Evolutionary conservation across 371 early-diverging fungal genomes (phyloP).

Genomic region (Synchytrium microbalum): DNA sequence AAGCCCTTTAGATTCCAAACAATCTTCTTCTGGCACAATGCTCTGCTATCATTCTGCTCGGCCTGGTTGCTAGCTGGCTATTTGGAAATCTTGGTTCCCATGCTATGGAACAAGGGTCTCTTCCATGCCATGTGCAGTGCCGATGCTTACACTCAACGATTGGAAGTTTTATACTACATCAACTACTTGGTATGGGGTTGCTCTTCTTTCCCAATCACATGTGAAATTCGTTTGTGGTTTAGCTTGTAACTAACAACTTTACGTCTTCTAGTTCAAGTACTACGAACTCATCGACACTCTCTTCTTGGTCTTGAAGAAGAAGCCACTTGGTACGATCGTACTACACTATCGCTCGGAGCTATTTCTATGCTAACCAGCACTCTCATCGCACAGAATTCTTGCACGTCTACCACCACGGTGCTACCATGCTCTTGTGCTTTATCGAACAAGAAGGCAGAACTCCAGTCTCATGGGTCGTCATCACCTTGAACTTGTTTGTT

Average conservation of each 20-base stretch:
- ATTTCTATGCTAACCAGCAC: not conserved
- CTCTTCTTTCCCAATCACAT: not conserved
- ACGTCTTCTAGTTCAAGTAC: conserved; percentile 38
- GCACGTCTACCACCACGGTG: conserved; percentile 87
- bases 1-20: not conserved
- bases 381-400: conserved; percentile 53
- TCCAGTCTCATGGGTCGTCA: conserved; percentile 77
- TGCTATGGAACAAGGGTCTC: not conserved
- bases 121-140: not conserved
- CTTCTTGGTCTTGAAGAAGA: conserved; percentile 64
- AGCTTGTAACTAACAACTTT: no score
- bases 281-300: conserved; percentile 73
- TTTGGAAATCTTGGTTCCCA: conserved; percentile 3
- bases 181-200: not conserved
- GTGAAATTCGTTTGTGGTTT: no score
- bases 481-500: conserved; percentile 76
- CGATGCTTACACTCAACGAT: not conserved
- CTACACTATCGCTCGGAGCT: not conserved
- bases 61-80: not conserved
- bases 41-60: not conserved
- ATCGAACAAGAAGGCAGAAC: conserved; percentile 71
- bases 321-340: conserved; percentile 37
- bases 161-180: not conserved
- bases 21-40: conserved; percentile 3
- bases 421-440: conserved; percentile 77